Evolutionary conservation across 371 early-diverging fungal genomes (phyloP).

Genomic region (Mucor sp.): DNA sequence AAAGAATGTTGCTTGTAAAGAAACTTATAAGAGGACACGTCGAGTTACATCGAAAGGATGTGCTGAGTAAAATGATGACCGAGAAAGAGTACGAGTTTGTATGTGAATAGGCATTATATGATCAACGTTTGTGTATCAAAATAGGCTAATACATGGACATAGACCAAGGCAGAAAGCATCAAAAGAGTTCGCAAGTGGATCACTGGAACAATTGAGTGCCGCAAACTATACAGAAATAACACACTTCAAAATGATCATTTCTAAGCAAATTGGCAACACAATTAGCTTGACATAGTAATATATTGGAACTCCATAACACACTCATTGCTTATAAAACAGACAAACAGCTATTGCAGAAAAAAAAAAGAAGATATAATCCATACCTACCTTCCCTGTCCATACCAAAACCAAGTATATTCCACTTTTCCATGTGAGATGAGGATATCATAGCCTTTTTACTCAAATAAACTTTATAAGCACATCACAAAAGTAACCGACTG

Average conservation of each 20-base stretch:
- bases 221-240: conserved; percentile 15
- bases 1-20: not conserved
- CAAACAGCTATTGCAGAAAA: no score
- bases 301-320: no score
- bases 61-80: not conserved
- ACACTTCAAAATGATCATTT: not conserved
- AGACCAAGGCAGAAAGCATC: conserved; percentile 8
- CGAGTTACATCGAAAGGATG: conserved; percentile 17
- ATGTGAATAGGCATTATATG: not conserved
- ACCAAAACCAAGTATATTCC: no score
- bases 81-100: not conserved
- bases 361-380: no score
- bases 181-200: conserved; percentile 27
- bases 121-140: no score
- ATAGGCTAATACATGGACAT: not conserved
- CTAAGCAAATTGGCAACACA: not conserved
- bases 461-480: no score
- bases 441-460: no score
- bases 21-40: conserved; percentile 12
- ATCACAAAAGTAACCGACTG: no score
- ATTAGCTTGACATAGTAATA: not conserved
- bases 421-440: no score
- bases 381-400: no score
- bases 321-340: no score
- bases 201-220: conserved; percentile 18